Evolutionary conservation across 176 grass and related monocot genomes (phyloP).

Genomic region (Eleusine coracana): DNA sequence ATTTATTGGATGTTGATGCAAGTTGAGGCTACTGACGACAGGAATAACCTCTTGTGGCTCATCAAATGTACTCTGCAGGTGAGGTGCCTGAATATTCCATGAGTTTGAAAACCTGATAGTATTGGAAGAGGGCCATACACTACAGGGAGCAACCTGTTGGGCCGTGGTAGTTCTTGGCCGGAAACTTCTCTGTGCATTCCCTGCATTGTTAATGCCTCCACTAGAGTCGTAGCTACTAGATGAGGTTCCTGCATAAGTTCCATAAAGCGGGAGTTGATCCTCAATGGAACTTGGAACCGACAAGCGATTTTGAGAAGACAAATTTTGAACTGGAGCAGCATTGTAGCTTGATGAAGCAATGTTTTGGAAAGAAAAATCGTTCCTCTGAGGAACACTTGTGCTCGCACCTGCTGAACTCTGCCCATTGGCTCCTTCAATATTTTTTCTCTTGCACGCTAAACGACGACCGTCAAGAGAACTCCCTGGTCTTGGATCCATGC

Average conservation of each 20-base stretch:
- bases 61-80: constrained; percentile 51
- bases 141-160: constrained; percentile 44
- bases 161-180: constrained; percentile 54
- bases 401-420: constrained; percentile 56
- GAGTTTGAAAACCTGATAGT: constrained; percentile 42
- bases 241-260: constrained; percentile 27
- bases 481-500: constrained; percentile 54
- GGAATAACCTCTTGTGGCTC: constrained; percentile 49
- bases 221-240: constrained; percentile 46
- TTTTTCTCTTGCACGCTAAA: constrained; percentile 81
- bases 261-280: constrained; percentile 49
- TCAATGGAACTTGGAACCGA: constrained; percentile 47
- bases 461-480: constrained; percentile 65
- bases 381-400: constrained; percentile 53
- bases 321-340: constrained; percentile 45
- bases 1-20: constrained; percentile 53
- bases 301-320: constrained; percentile 37
- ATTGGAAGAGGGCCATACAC: constrained; percentile 54
- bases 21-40: constrained; percentile 41
- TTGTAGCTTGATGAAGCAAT: constrained; percentile 53
- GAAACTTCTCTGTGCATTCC: constrained; percentile 58
- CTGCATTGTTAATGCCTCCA: constrained; percentile 35
- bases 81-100: constrained; percentile 49
- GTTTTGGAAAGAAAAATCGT: constrained; percentile 46
- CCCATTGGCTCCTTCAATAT: constrained; percentile 59